Conservation (phyloP, 371 early-diverging fungal genomes). For the Apophysomyces trapeziformis region DNA sequence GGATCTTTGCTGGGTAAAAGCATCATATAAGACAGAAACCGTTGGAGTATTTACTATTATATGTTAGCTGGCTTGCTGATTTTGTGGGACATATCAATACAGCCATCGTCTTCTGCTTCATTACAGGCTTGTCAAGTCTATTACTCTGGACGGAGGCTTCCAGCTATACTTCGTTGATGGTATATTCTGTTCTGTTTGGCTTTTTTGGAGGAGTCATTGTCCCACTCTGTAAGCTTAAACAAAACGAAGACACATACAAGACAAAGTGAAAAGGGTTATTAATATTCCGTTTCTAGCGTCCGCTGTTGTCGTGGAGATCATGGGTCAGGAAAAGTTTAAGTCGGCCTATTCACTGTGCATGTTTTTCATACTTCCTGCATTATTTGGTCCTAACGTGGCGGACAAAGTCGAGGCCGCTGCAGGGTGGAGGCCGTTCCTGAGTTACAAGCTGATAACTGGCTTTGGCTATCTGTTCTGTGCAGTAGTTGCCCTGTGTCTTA, state of each 20-base stretch:
- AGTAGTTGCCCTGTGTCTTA: not conserved
- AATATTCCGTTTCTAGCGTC: constrained; percentile 13
- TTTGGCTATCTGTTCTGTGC: constrained; percentile 13
- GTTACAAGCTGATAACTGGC: constrained; percentile 26
- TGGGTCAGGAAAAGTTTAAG: constrained; percentile 23
- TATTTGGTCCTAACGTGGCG: constrained; percentile 31
- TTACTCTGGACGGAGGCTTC: constrained; percentile 25
- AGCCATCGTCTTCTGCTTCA: constrained; percentile 4
- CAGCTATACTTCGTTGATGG: constrained; percentile 20
- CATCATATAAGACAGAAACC: not conserved
- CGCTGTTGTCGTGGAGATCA: constrained; percentile 20
- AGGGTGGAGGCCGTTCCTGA: constrained; percentile 15
- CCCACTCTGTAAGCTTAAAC: constrained; percentile 20
- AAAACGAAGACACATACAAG: not conserved
- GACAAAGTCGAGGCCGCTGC: constrained; percentile 22
- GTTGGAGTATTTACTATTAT: not conserved
- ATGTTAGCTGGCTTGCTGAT: constrained; percentile 12
- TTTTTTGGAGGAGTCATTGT: constrained; percentile 25
- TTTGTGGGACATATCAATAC: constrained; percentile 20
- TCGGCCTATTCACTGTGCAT: constrained; percentile 26
- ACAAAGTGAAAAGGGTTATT: too few species aligned
- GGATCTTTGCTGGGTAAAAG: constrained; percentile 37
- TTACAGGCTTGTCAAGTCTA: constrained; percentile 8
- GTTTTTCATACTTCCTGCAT: constrained; percentile 16
- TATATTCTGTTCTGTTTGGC: constrained; percentile 27